phyloP scores from a whole-genome alignment of 2,329 filamentous ascomycete genomes.

The Arthrobotrys conoides region DNA sequence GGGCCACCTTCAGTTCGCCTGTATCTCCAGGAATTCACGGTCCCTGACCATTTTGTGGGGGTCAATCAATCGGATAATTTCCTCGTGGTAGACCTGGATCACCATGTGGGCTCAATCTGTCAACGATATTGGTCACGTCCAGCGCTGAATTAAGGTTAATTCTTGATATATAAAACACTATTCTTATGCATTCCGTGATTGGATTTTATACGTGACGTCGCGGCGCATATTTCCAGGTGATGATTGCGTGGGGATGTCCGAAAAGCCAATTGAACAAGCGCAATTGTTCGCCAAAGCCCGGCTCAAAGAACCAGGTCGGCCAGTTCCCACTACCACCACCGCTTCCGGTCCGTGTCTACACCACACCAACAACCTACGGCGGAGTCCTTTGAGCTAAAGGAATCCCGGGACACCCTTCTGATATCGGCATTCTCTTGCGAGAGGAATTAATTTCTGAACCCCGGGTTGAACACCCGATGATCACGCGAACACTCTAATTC shows the following conservation, averaged over 20 bases:
- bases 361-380: conserved; percentile 17
- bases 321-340: conserved; percentile 59
- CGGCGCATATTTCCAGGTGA: conserved; percentile 12
- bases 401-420: conserved; percentile 37
- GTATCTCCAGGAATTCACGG: neutral
- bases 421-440: conserved; percentile 48
- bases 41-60: conserved; percentile 44
- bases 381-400: conserved; percentile 4
- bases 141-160: conserved; percentile 47
- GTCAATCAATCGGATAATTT: conserved; percentile 54
- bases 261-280: conserved; percentile 43
- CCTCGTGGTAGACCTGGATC: conserved; percentile 29
- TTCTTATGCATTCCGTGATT: conserved; percentile 11
- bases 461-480: conserved; percentile 58
- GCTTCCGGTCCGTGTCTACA: conserved; percentile 55
- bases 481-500: conserved; percentile 50
- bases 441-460: conserved; percentile 19
- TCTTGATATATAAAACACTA: conserved; percentile 31
- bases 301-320: conserved; percentile 46
- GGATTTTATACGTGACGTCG: conserved; percentile 40
- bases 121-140: conserved; percentile 54
- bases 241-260: conserved; percentile 44
- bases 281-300: conserved; percentile 58
- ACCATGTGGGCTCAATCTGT: conserved; percentile 42
- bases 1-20: conserved; percentile 13